Evolutionary conservation across 2,329 filamentous ascomycete species (phyloP), one percentile per base, ranked within the genome.

Genomic region (Pseudofabraea citricarpa): DNA sequence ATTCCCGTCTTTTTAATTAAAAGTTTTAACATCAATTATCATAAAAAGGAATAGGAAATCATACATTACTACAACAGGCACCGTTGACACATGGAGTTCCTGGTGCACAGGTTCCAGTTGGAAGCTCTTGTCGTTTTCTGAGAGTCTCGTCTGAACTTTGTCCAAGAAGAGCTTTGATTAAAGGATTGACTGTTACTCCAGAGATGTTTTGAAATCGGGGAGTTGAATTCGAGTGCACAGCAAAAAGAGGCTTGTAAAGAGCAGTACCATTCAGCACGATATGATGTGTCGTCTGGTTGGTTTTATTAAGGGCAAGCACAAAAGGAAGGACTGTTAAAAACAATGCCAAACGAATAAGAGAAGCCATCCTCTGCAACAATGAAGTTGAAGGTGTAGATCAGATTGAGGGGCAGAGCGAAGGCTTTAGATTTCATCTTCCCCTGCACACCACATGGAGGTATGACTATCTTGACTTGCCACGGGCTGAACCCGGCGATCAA

Each of bases 41-140:
- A 31, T 31, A 13, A 12, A 31, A 31, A 31, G 16, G 16, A 15
- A 5, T 13, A 31, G 8, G 27, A 31, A 13, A 13, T 31, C 27
- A 31, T 31, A 31, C 27, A 12, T 31, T 31, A 9, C 52, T 44
- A 41, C 55, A 57, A 22, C 55, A 57, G 8, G 54, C 54, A n/a
- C 48, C 54, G 31, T 56, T 56, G 1, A 40, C 43, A 37, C 54
- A 56, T 15, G 52, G 49, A 2, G 42, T 50, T 9, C 48, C 37
- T 4, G 48, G 46, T 15, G 46, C 52, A 33, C 53, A 53, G 10
- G 19, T 40, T 10, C 44, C 44, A 6, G 38, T 36, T 13, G 33
- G 33, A 4, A 36, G 18, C 22, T 16, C 20, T 36, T 36, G 33
- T 4, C 33, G 33, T 19, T 36, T 36, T 20, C 7, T 19, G 16